These are phyloP conservation scores for Colletotrichum caudatum DNA, from an alignment of 2,329 filamentous ascomycete genomes.

Conservation along the genomic window DNA sequence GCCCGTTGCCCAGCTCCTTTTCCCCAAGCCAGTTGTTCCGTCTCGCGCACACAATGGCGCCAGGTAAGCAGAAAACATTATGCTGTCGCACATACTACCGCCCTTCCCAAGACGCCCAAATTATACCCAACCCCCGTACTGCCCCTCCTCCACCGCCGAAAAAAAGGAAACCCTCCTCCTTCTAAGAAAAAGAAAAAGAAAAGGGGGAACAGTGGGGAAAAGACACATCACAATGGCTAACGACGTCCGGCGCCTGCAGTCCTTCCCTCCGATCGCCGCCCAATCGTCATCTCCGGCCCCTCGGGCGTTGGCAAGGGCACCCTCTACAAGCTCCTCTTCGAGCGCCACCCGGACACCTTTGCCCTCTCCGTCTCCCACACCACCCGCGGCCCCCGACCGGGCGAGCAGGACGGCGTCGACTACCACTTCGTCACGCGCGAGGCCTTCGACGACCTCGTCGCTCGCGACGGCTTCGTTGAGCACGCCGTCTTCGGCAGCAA, in stretches of 20 bases:
- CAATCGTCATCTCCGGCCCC: slow-evolving; percentile 83
- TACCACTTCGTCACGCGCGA: slow-evolving; percentile 82
- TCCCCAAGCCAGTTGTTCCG: slow-evolving; percentile 25
- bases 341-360: slow-evolving; percentile 63
- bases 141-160: not conserved
- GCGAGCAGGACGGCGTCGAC: slow-evolving; percentile 80
- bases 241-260: slow-evolving; percentile 4
- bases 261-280: slow-evolving; percentile 63
- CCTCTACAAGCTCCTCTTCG: slow-evolving; percentile 78
- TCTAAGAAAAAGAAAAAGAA: not conserved
- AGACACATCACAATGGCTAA: slow-evolving; percentile 8
- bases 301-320: slow-evolving; percentile 86
- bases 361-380: slow-evolving; percentile 78
- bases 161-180: not conserved
- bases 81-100: not conserved
- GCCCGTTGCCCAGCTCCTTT: slow-evolving; percentile 8
- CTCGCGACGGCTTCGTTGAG: slow-evolving; percentile 83
- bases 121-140: not conserved
- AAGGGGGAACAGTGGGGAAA: too few relatives aligned
- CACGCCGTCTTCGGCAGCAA: slow-evolving; percentile 87
- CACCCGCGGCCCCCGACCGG: slow-evolving; percentile 79
- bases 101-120: not conserved
- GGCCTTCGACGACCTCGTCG: slow-evolving; percentile 76
- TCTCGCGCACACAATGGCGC: slow-evolving; percentile 48
- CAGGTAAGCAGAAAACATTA: slow-evolving; percentile 45